A percentile compares a stretch with the other conserved stretches of the same genome.
Evolutionary conservation across 306 rosid genomes (phyloP).

Genomic region (Comarum palustre): DNA sequence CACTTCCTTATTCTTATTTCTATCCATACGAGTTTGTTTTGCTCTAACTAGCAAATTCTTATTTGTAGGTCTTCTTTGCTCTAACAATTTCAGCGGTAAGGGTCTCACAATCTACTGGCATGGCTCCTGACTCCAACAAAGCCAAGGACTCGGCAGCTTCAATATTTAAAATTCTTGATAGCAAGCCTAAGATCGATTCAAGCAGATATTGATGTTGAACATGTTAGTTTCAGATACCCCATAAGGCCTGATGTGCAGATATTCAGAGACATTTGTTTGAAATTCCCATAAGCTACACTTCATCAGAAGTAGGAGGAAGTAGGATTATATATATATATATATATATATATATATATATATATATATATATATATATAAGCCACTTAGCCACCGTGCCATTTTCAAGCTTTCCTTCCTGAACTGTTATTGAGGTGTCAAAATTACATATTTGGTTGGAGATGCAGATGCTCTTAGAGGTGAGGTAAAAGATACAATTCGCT

Average conservation of each 20-base stretch:
- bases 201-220: conserved; percentile 57
- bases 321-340: too few relatives aligned
- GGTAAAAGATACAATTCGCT: too few relatives aligned
- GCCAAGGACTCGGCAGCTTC: conserved; percentile 83
- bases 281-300: too few relatives aligned
- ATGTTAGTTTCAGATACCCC: conserved; percentile 67
- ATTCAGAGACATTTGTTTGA: conserved; percentile 54
- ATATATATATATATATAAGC: too few relatives aligned
- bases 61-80: conserved; percentile 69
- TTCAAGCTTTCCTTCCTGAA: too few relatives aligned
- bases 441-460: too few relatives aligned
- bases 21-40: not conserved
- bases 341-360: too few relatives aligned
- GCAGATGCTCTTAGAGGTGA: too few relatives aligned
- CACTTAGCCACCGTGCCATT: too few relatives aligned
- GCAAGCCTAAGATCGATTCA: conserved; percentile 62
- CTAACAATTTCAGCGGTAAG: conserved; percentile 65
- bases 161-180: conserved; percentile 70
- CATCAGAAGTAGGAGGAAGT: too few relatives aligned
- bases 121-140: conserved; percentile 78
- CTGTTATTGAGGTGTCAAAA: too few relatives aligned
- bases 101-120: conserved; percentile 57
- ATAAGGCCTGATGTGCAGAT: conserved; percentile 73
- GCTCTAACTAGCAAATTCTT: conserved; percentile 5
- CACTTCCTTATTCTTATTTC: not conserved